phyloP scores from a whole-genome alignment of 805 yeast species.

The Brettanomyces naardenensis region DNA sequence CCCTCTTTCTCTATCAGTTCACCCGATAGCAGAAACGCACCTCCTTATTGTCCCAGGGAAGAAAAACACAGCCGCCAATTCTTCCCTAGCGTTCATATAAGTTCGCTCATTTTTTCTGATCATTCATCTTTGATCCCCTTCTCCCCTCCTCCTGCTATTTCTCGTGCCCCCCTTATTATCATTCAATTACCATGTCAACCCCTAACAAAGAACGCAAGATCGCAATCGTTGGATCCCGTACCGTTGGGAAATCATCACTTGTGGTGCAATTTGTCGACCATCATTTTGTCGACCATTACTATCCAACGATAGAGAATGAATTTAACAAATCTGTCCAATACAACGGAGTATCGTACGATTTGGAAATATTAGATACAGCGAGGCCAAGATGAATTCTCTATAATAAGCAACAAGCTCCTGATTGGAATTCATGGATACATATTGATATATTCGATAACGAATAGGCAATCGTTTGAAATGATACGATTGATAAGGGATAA shows the following conservation, averaged over 20 bases:
- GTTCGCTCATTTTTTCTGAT: too few relatives aligned
- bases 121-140: too few relatives aligned
- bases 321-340: constrained; percentile 62
- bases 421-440: constrained; percentile 81
- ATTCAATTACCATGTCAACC: too few relatives aligned
- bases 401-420: constrained; percentile 69
- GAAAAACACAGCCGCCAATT: too few relatives aligned
- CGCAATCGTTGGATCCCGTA: constrained; percentile 81
- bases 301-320: constrained; percentile 87
- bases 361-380: constrained; percentile 86
- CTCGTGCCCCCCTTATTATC: too few relatives aligned
- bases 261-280: constrained; percentile 81
- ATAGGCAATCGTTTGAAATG: constrained; percentile 70
- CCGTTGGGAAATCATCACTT: constrained; percentile 83
- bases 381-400: constrained; percentile 85
- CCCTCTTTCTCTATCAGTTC: too few relatives aligned
- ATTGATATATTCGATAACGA: constrained; percentile 74
- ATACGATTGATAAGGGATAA: constrained; percentile 74
- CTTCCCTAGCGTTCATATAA: too few relatives aligned
- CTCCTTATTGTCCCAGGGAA: too few relatives aligned
- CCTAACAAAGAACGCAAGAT: constrained; percentile 59
- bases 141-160: too few relatives aligned
- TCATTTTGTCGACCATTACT: constrained; percentile 81
- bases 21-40: too few relatives aligned
- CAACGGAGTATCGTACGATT: constrained; percentile 66